These are phyloP conservation scores for Citrullus amarus DNA, from an alignment of 306 rosid genomes.

Conservation along the genomic window DNA sequence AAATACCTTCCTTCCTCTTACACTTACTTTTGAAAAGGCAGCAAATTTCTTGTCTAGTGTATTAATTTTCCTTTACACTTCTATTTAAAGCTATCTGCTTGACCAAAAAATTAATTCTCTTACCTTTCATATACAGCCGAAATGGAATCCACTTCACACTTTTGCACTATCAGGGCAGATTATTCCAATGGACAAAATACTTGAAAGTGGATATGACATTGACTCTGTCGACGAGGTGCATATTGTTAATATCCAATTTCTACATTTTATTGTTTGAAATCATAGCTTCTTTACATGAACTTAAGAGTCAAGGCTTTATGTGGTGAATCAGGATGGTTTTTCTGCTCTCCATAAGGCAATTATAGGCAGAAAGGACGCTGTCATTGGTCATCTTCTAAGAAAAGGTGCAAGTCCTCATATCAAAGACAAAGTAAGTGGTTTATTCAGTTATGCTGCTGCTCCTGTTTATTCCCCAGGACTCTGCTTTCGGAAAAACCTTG, in stretches of 20 bases:
- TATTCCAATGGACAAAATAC: slow-evolving; percentile 52
- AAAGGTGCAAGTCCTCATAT: slow-evolving; percentile 86
- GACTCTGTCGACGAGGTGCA: slow-evolving; percentile 43
- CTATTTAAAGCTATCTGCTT: slow-evolving; percentile 1
- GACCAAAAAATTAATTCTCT: not conserved
- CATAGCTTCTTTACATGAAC: slow-evolving; percentile 1
- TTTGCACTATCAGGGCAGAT: slow-evolving; percentile 65
- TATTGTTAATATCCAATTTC: slow-evolving; percentile 8
- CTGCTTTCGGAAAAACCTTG: not conserved
- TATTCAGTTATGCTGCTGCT: not conserved
- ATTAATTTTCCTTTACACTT: not conserved
- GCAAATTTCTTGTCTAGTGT: not conserved
- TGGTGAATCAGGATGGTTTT: slow-evolving; percentile 62
- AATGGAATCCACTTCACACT: slow-evolving; percentile 75
- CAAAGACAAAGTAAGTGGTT: slow-evolving; percentile 53
- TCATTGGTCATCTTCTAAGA: slow-evolving; percentile 79
- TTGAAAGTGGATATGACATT: slow-evolving; percentile 54
- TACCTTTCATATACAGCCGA: slow-evolving; percentile 34
- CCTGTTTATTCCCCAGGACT: not conserved
- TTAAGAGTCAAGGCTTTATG: slow-evolving; percentile 8
- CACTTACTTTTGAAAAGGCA: not conserved
- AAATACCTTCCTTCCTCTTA: not conserved
- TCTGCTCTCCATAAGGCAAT: slow-evolving; percentile 88
- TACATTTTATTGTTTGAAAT: not conserved
- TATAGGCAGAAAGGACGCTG: slow-evolving; percentile 70